Conservation (phyloP, 2,329 filamentous ascomycete species). For the Arthroderma sp. region DNA sequence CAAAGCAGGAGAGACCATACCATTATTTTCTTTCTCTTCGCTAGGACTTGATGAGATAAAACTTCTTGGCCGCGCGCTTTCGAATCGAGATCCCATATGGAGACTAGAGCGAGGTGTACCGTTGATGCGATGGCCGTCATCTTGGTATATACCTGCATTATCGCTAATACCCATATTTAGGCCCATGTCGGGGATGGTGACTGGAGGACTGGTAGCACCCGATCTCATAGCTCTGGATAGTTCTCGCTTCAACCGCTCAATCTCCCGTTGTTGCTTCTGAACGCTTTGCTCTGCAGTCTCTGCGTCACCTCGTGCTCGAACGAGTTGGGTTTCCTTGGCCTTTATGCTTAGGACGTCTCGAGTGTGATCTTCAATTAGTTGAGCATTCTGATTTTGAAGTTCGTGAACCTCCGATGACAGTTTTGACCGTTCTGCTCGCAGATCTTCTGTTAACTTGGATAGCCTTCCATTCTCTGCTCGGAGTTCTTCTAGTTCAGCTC, state of each 20-base stretch:
- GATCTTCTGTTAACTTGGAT: slow-evolving; percentile 61
- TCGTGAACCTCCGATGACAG: slow-evolving; percentile 81
- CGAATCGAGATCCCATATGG: slow-evolving; percentile 30
- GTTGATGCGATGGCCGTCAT: slow-evolving; percentile 20
- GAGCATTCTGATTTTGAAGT: slow-evolving; percentile 91
- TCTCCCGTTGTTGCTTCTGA: slow-evolving; percentile 71
- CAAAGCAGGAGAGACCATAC: slow-evolving; percentile 28
- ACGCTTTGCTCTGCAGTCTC: slow-evolving; percentile 80
- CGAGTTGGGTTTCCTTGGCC: slow-evolving; percentile 93
- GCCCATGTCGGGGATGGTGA: slow-evolving; percentile 43
- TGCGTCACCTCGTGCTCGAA: slow-evolving; percentile 77
- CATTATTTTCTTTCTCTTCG: slow-evolving; percentile 69
- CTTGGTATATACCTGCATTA: slow-evolving; percentile 32
- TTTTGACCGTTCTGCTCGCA: slow-evolving; percentile 68
- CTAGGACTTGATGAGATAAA: slow-evolving; percentile 45
- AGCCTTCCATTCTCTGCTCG: slow-evolving; percentile 72
- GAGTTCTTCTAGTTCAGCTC: slow-evolving; percentile 84
- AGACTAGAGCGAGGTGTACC: slow-evolving; percentile 22
- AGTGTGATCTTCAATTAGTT: slow-evolving; percentile 93
- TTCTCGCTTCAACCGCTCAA: slow-evolving; percentile 87
- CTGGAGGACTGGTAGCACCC: slow-evolving; percentile 29
- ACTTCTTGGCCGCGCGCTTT: slow-evolving; percentile 31
- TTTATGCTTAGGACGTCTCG: slow-evolving; percentile 92
- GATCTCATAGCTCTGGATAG: slow-evolving; percentile 41
- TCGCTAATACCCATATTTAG: slow-evolving; percentile 43